Base-by-base conservation (phyloP, 768 basidiomycete species). In the Phlebiopsis gigantea region DNA sequence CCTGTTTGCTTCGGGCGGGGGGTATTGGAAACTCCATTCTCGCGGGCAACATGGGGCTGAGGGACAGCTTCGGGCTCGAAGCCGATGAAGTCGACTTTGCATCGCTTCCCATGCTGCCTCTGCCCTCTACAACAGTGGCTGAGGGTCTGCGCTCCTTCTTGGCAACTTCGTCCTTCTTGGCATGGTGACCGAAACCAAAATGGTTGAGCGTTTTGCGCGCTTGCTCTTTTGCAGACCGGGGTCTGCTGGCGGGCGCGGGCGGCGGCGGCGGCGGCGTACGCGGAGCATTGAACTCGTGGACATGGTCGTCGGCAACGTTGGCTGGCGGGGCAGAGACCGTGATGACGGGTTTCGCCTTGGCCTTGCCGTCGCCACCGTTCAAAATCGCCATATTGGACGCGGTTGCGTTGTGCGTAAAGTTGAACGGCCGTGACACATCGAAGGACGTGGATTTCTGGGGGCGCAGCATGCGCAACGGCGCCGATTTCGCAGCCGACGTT, bases 251-350 rank as follows among this genome's bases (percentile, higher is more conserved):
- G 12, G 34, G n/a, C 14, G 45, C 21, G 14, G 54, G 22, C 5
- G 58, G 55, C 6, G 61, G 56, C 5, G 47, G 30, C 19, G 60
- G 55, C n/a, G 50, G 44, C 15, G 46, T 41, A 10, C 55, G 55
- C 15, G 60, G 57, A 0, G 46, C 29, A 14, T 46, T 58, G 28
- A 44, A 57, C 7, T 24, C 30, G 17, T 61, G 49, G 30, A 22
- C 30, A 24, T 58, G 52, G 21, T 58, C 53, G 3, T 57, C 53
- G 3, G 12, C 46, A 4, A 41, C 45, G 21, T 45, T 57, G 34
- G 46, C 58, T 7, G 65, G 65, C 25, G 67, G 65, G 5, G 63
- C 58, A 14, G 67, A 68, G 12, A 68, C 62, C 1, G 67, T 68
- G 57, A 68, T 68, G 34, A 63, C 62, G 1, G 65, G 67, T n/a